Evolutionary conservation across 139 green algal species (phyloP).

Genomic region (Pleodorina starrii): DNA sequence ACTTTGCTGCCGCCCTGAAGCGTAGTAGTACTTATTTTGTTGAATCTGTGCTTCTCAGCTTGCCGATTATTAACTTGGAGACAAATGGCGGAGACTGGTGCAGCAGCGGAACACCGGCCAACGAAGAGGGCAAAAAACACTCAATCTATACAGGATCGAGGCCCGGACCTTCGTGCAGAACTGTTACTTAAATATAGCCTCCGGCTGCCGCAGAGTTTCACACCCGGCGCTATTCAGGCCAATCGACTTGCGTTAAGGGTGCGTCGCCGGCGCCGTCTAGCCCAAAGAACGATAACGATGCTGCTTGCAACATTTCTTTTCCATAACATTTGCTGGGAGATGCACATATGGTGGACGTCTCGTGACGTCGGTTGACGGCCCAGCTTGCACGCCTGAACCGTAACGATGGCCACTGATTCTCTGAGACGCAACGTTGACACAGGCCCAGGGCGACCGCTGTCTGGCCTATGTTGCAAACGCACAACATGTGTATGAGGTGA

Average conservation of each 20-base stretch:
- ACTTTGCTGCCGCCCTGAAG: no score
- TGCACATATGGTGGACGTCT: no score
- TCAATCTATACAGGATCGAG: neutral
- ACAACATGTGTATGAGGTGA: constrained; percentile 26
- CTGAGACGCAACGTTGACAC: no score
- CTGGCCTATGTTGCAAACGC: neutral
- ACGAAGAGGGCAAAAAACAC: neutral
- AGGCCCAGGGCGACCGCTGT: neutral
- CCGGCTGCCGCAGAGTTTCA: neutral
- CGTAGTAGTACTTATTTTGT: no score
- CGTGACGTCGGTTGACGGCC: no score
- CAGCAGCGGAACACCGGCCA: neutral
- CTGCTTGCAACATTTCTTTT: no score
- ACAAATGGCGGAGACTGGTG: neutral
- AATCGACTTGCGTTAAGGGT: constrained; percentile 24
- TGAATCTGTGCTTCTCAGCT: no score
- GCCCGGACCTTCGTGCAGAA: neutral
- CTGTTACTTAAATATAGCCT: constrained; percentile 6
- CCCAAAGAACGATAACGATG: no score
- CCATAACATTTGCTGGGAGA: no score
- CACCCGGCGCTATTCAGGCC: constrained; percentile 9
- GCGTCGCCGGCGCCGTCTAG: neutral
- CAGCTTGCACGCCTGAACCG: no score
- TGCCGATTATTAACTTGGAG: no score
- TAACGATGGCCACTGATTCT: no score